Evolutionary conservation across 2,329 filamentous ascomycete genomes (phyloP).

Genomic region (Aureobasidium sp.): DNA sequence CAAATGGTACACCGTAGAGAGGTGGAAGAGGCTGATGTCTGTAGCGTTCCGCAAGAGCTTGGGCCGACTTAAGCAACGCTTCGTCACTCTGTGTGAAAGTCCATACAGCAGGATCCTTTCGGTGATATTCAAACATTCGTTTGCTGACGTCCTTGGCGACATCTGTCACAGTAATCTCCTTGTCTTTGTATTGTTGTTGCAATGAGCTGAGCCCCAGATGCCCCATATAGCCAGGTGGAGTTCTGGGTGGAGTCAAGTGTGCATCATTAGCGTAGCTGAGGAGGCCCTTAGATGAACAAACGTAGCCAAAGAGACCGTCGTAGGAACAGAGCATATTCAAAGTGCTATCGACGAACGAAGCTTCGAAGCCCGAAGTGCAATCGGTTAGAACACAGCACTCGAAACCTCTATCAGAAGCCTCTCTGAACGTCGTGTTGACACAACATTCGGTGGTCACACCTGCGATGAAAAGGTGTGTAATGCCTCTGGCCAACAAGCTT

Average conservation of each 20-base stretch:
- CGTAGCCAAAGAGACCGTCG: conserved; percentile 55
- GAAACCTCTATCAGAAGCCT: conserved; percentile 67
- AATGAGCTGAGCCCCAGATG: background rate
- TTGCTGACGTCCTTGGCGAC: background rate
- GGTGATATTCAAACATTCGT: background rate
- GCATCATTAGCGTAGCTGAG: background rate
- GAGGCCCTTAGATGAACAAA: background rate
- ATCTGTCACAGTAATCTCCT: background rate
- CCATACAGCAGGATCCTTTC: too few species aligned
- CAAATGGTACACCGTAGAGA: conserved; percentile 64
- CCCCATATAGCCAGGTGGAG: background rate
- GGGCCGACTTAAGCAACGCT: background rate
- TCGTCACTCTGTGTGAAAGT: background rate
- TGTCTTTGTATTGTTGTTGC: background rate
- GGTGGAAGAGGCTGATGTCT: conserved; percentile 46
- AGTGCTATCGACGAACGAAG: conserved; percentile 50
- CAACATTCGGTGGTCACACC: conserved; percentile 68
- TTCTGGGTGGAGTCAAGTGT: too few species aligned
- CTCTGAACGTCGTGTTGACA: conserved; percentile 61
- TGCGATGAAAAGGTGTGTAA: conserved; percentile 65
- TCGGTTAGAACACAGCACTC: conserved; percentile 62
- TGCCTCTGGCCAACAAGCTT: conserved; percentile 57
- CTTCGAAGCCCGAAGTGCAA: conserved; percentile 56
- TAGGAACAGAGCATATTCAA: conserved; percentile 58
- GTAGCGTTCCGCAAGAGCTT: too few species aligned